Base-by-base conservation (phyloP, 2,329 filamentous ascomycete genomes). In the Aspergillus neotritici region DNA sequence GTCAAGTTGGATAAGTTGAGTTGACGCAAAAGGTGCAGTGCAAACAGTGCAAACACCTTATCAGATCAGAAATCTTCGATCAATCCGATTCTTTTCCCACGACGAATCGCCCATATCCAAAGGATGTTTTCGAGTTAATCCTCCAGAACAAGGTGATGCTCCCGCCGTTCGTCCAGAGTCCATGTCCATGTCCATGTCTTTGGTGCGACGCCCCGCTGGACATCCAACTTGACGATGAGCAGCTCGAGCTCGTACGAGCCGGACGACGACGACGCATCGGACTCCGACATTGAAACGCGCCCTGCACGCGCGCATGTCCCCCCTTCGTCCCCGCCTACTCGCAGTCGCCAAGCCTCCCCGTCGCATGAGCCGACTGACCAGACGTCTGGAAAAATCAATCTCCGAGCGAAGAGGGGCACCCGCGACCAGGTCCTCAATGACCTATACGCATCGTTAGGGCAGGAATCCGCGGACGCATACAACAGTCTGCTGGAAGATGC, bases 401-500 rank as follows among this genome's bases (percentile, higher is more conserved):
- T 35, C 29, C 32, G 33, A 17, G 14, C 38, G 4, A 31, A 16
- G 8, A 34, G 40, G 37, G 31, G 43, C 30, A 44, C 47, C 6
- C 51, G 49, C 7, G 42, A 37, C 17, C 39, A 46, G 16, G 46
- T 45, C 11, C 43, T 53, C 9, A 44, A 46, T 14, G 36, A 40
- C n/a, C 34, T 56, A 28, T 44, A 42, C 11, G 31, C n/a, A 34
- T 45, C 47, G 46, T 42, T 73, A 5, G 64, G 66, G 28, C 54
- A 55, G n/a, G 62, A 59, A n/a, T 76, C 76, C 47, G 72, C 68
- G 44, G 68, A 75, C 33, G 64, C 67, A 16, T 81, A 81, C 52
- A 64, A 67, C 13, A 51, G 69, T 11, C 50, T 80, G 1, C 62
- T 79, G 25, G 83, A 86, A 50, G 64, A 69, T 15, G 76, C 79